Conservation (phyloP, 192 early-diverging fungal genomes). For the Dissophora globulifera region DNA sequence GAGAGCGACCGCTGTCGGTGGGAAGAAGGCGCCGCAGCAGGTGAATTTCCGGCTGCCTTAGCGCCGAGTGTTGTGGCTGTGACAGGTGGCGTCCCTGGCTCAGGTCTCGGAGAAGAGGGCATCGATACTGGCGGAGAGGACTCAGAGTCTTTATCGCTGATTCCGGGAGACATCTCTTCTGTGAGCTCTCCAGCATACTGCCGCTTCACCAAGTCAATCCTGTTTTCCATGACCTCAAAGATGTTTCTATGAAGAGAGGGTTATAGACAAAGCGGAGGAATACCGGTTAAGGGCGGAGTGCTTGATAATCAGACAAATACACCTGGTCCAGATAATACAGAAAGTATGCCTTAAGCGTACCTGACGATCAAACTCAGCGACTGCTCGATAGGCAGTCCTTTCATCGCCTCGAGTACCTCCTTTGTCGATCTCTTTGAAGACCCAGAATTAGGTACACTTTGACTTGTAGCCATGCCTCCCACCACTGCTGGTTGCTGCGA, state of each 20-base stretch:
- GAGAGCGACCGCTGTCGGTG: conserved; percentile 18
- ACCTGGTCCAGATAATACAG: no score
- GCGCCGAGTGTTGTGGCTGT: no score
- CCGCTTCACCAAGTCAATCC: conserved; percentile 49
- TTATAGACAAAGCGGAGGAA: no score
- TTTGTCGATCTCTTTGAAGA: conserved; percentile 19
- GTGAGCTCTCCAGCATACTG: conserved; percentile 44
- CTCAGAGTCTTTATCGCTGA: conserved; percentile 31
- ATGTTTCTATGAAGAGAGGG: conserved; percentile 32
- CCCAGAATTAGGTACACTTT: not conserved
- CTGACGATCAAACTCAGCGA: conserved; percentile 30
- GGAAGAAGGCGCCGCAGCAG: not conserved
- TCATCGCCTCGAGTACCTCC: conserved; percentile 7
- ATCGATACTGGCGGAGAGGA: conserved; percentile 8
- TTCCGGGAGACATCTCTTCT: conserved; percentile 11
- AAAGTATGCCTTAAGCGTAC: no score
- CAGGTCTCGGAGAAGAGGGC: conserved; percentile 28
- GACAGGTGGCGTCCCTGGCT: not conserved
- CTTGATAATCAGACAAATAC: no score
- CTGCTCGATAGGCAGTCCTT: conserved; percentile 13
- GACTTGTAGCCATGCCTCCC: conserved; percentile 32
- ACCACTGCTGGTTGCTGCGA: not conserved
- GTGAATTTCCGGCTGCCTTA: conserved; percentile 16
- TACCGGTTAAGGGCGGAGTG: no score
- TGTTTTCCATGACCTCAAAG: conserved; percentile 49